Base-by-base conservation (phyloP, 1,139 yeast species). In the Blastobotrys elegans region DNA sequence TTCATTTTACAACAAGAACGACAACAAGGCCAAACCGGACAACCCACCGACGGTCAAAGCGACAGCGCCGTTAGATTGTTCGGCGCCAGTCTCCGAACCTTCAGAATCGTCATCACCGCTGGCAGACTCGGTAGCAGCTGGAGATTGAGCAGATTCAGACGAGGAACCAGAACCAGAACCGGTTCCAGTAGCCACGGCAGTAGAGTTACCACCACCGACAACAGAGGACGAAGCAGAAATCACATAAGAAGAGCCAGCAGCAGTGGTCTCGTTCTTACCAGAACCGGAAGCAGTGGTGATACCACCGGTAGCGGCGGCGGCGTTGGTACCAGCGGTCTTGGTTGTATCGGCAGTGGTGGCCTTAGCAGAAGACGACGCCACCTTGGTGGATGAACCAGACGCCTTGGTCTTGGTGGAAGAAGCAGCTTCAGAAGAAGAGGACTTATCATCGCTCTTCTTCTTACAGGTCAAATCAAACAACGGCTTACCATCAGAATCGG, bases 381-480 rank as follows among this genome's bases (percentile, higher is more conserved):
- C 33, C 33, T 24, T n/a, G 27, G 43, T 2, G 27, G 43, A 30
- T 2, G n/a, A 7, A 22, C 30, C 3, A 8, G n/a, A n/a, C 2
- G 40, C 21, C 11, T 40, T 22, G 31, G 48, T 21, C 17, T 38
- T n/a, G 27, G 50, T n/a, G 13, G 43, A 24, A 13, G 50, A 33
- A 20, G 51, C 45, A 37, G 50, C 18, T 16, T 43, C 30, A 18
- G 39, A 34, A 20, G 30, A 16, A 17, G 17, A 31, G 24, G 20
- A 17, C 17, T 34, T 26, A 40, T 36, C 18, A 8, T 35, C n/a
- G 14, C 26, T 41, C 37, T 29, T 14, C 16, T 36, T 43, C 16
- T 51, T 47, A 49, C 60, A 56, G 32, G 53, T 46, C 47, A 56
- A 43, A 44, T 56, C 51, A 39, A 48, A 56, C 43, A 50, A 47